These are phyloP conservation scores for Cladophialophora immunda DNA, from an alignment of 2,329 filamentous ascomycete species.

Conservation along the genomic window DNA sequence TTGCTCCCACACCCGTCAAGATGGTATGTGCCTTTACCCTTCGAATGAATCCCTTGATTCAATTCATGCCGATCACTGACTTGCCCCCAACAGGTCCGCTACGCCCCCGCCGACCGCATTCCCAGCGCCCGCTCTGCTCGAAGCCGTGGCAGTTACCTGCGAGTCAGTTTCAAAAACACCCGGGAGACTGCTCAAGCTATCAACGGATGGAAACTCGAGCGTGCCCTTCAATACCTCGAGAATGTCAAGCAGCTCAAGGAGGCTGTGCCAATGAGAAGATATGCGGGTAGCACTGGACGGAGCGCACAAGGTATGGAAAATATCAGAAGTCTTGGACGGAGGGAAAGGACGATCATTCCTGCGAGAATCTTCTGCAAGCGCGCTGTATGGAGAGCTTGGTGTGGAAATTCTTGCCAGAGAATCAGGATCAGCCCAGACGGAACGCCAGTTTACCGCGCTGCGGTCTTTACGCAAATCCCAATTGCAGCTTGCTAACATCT, in stretches of 20 bases:
- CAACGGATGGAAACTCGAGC: constrained; percentile 98
- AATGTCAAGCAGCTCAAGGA: constrained; percentile 98
- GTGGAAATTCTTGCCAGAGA: not conserved
- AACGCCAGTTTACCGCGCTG: not conserved
- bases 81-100: constrained; percentile 75
- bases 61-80: constrained; percentile 22
- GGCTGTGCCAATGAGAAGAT: constrained; percentile 98
- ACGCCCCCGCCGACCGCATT: constrained; percentile 85
- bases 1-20: constrained; percentile 31
- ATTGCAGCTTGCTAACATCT: constrained; percentile 21
- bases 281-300: constrained; percentile 93
- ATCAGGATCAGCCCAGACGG: not conserved
- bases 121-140: constrained; percentile 91
- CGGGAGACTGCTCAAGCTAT: constrained; percentile 99
- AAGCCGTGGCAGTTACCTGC: constrained; percentile 97
- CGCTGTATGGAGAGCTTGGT: not conserved
- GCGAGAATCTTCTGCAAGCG: not conserved
- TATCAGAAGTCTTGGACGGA: not conserved
- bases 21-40: constrained; percentile 32
- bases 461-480: not conserved
- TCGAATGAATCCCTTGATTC: not conserved
- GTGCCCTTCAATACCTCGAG: constrained; percentile 95
- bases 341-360: not conserved
- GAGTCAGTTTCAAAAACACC: constrained; percentile 99
- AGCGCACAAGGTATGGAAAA: constrained; percentile 88